Percentiles rank a stretch among this genome's conserved stretches.
Evolutionary conservation across 331 rosid genomes (phyloP).

Genomic region (Malus hybrid): DNA sequence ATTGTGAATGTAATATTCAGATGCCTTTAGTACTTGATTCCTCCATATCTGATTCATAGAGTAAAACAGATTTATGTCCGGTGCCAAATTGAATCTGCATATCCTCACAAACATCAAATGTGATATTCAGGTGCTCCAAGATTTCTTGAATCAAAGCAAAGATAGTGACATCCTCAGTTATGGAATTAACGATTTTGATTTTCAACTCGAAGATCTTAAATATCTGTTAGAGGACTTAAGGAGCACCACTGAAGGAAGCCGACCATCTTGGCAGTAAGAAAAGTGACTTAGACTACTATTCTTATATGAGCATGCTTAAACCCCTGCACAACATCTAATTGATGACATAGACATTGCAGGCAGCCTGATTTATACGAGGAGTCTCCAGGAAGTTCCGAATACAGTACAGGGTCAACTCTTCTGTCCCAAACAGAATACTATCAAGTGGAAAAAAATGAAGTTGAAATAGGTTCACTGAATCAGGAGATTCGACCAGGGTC

Average conservation of each 20-base stretch:
- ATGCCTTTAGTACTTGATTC: background rate
- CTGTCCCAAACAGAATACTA: conserved; percentile 40
- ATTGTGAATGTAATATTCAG: background rate
- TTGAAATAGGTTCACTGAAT: conserved; percentile 33
- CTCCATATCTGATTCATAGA: background rate
- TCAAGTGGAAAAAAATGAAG: conserved; percentile 33
- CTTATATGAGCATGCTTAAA: background rate
- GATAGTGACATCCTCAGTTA: conserved; percentile 49
- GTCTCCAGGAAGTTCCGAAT: conserved; percentile 90
- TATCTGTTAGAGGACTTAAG: conserved; percentile 60
- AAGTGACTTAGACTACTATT: background rate
- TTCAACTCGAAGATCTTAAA: conserved; percentile 71
- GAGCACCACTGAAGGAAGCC: conserved; percentile 54
- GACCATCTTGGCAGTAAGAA: conserved; percentile 63
- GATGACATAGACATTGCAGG: conserved; percentile 35
- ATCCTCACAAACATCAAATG: conserved; percentile 5
- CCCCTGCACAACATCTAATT: conserved; percentile 13
- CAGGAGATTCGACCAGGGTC: conserved; percentile 43
- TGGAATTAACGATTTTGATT: conserved; percentile 44
- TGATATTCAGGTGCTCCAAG: conserved; percentile 74
- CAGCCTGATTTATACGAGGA: conserved; percentile 67
- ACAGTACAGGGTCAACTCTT: conserved; percentile 83
- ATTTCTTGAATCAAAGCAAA: conserved; percentile 73
- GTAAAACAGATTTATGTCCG: background rate
- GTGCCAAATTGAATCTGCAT: background rate